These are phyloP conservation scores for Dioszegia hungarica DNA, from an alignment of 768 basidiomycete genomes.

Conservation along the genomic window DNA sequence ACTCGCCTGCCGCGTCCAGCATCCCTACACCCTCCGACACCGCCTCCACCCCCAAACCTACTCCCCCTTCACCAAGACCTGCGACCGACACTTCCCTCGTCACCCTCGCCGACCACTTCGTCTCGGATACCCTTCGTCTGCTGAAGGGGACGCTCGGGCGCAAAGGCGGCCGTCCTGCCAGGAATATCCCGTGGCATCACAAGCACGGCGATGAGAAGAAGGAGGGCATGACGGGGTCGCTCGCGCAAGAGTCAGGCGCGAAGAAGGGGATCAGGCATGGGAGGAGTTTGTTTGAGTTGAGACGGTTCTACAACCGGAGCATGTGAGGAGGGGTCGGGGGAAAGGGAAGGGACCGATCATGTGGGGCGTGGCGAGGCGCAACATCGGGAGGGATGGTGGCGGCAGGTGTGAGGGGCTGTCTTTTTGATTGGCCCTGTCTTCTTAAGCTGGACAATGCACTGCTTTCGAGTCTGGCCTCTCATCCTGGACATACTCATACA, in stretches of 20 bases:
- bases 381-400: background rate
- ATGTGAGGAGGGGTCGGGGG: background rate
- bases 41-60: background rate
- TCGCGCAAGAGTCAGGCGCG: background rate
- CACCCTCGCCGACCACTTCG: background rate
- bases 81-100: background rate
- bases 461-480: too few relatives aligned
- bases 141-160: background rate
- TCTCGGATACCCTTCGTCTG: background rate
- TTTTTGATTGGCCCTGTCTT: too few relatives aligned
- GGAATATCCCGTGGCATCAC: background rate
- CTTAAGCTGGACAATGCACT: too few relatives aligned
- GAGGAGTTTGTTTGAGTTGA: constrained; percentile 1
- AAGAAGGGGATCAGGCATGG: background rate
- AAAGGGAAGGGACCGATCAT: background rate
- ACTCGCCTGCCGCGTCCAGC: too few relatives aligned
- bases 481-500: too few relatives aligned
- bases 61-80: background rate
- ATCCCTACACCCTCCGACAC: too few relatives aligned
- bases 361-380: too few relatives aligned
- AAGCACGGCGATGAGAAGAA: background rate
- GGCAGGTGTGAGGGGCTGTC: too few relatives aligned
- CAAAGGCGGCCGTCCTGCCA: background rate
- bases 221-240: background rate
- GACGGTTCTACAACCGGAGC: constrained; percentile 8